Percentiles rank a stretch among this genome's conserved stretches.
Evolutionary conservation across 305 asterid species (phyloP).

Genomic region (Petunia hybrid): DNA sequence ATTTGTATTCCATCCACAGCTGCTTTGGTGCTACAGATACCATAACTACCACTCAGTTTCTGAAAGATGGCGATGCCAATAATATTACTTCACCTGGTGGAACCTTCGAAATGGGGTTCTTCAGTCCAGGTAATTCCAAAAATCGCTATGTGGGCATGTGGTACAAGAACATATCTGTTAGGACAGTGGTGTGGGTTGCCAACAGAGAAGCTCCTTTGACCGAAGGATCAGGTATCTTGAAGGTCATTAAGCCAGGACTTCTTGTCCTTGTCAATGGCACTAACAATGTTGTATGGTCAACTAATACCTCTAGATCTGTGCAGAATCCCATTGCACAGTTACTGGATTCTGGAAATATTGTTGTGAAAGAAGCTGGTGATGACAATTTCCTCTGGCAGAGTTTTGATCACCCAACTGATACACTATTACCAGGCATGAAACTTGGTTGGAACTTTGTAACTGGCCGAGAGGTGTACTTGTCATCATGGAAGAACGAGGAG

Average conservation of each 20-base stretch:
- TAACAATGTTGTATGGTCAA: constrained; percentile 45
- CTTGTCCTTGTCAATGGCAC: constrained; percentile 38
- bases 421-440: constrained; percentile 41
- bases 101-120: constrained; percentile 56
- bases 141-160: constrained; percentile 54
- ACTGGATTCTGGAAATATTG: constrained; percentile 51
- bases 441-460: constrained; percentile 40
- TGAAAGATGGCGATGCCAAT: constrained; percentile 39
- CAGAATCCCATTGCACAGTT: constrained; percentile 38
- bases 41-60: constrained; percentile 33
- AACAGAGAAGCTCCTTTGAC: constrained; percentile 46
- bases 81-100: constrained; percentile 49
- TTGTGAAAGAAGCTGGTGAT: constrained; percentile 37
- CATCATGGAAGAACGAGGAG: constrained; percentile 42
- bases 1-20: neutral
- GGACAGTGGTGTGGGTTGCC: constrained; percentile 53
- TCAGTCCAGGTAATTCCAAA: constrained; percentile 45
- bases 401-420: constrained; percentile 46
- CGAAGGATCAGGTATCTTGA: constrained; percentile 31
- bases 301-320: constrained; percentile 21
- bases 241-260: constrained; percentile 40
- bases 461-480: constrained; percentile 31
- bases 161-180: constrained; percentile 36
- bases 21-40: constrained; percentile 34
- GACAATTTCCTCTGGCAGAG: constrained; percentile 48